Percentiles rank a stretch among this genome's conserved stretches.
These are phyloP conservation scores for Monascus ruber DNA, from an alignment of 2,329 filamentous ascomycete species.

Conservation along the genomic window DNA sequence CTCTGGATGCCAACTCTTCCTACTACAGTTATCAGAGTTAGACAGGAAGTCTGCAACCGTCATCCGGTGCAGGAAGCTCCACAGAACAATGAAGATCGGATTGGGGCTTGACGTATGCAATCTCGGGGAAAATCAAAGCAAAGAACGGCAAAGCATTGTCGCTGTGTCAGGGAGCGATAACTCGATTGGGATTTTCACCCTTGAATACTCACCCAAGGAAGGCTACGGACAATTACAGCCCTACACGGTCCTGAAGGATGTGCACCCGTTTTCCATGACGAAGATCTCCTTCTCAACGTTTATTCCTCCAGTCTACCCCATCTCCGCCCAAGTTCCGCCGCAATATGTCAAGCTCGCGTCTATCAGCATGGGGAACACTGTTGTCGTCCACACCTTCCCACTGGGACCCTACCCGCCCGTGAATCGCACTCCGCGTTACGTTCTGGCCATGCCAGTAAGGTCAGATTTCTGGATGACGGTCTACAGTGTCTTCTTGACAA, in stretches of 20 bases:
- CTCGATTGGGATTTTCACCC: conserved; percentile 64
- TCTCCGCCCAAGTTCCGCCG: conserved; percentile 36
- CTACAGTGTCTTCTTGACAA: conserved; percentile 45
- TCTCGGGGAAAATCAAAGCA: conserved; percentile 47
- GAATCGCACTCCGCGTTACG: conserved; percentile 52
- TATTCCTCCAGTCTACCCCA: conserved; percentile 38
- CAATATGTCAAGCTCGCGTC: conserved; percentile 67
- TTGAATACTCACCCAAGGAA: conserved; percentile 50
- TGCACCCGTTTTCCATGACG: conserved; percentile 50
- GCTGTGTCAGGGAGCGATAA: conserved; percentile 71
- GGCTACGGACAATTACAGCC: conserved; percentile 37
- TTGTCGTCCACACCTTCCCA: conserved; percentile 68
- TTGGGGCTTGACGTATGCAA: conserved; percentile 67
- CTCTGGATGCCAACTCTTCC: conserved; percentile 43
- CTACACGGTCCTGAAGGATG: conserved; percentile 43
- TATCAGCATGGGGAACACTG: conserved; percentile 67
- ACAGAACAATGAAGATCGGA: conserved; percentile 58
- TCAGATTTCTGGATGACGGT: conserved; percentile 43
- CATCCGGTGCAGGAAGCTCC: conserved; percentile 47
- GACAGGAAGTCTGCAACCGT: conserved; percentile 30
- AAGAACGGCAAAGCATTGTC: conserved; percentile 64
- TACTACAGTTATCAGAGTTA: conserved; percentile 27
- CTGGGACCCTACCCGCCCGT: conserved; percentile 38
- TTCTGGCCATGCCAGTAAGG: conserved; percentile 51
- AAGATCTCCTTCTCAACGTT: conserved; percentile 43